Base-by-base conservation (phyloP, 108 stramenopile species). In the Schizochytrium sp. region DNA sequence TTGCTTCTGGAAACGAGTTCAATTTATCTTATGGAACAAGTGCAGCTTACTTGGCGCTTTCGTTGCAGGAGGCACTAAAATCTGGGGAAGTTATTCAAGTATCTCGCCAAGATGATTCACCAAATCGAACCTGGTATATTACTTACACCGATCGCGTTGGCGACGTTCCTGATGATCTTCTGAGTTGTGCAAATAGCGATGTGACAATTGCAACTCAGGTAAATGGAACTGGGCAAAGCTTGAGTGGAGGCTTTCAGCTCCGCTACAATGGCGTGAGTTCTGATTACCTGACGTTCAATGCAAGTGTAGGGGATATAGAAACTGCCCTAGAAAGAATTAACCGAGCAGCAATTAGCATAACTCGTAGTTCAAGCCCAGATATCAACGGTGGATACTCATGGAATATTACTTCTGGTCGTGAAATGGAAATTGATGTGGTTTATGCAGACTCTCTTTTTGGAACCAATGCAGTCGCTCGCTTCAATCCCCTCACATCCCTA, bases 111-210 rank as follows among this genome's bases (percentile, higher is more conserved):
- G 3, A 83, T 28, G 10, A 38, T 50, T 47, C 50, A 5, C n/a
- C 45, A 12, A 53, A 83, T 47, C 47, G 76, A 0, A 42, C 40
- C 8, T 83, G 76, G 76, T 53, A 53, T 10, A 40, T 83, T 2
- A 83, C 76, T 19, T 83, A 38, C 55, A n/a, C 5, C 10, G 76
- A 83, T 2, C 76, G 76, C 53, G 76, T 83, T 2, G 76, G 76
- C 49, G 3, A 83, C n/a, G 76, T 83, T 10, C 76, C 76, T 10
- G 76, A 83, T 28, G 40, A 17, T 17, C 76, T 83, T 8, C 8
- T 83, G 17, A 17, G 13, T 38, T 83, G 76, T 55, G 7, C 76
- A 28, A 83, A 28, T 50, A 7, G 50, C 8, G 1, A 5, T 0
- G 1, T 55, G 5, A 55, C 5, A 5, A 40, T 83, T 28, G 3